phyloP scores from a whole-genome alignment of 1,139 yeast species.

The Saccharomycopsis hybrid region DNA sequence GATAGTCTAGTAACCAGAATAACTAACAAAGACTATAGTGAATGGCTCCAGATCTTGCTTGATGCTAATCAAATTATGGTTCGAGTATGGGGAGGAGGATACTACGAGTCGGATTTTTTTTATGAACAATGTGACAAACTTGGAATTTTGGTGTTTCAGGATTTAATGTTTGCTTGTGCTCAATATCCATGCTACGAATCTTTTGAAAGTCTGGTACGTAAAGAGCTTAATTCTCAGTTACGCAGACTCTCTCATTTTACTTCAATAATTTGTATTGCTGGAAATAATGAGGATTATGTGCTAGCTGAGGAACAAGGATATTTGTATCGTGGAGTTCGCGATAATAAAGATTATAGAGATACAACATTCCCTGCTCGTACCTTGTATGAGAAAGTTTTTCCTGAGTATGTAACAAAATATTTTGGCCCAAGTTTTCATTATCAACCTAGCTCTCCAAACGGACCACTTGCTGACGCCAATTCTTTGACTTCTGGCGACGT shows the following conservation, averaged over 20 bases:
- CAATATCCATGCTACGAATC: constrained; percentile 35
- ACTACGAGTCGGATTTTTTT: constrained; percentile 37
- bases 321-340: constrained; percentile 31
- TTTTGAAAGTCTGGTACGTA: constrained; percentile 30
- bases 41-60: constrained; percentile 32
- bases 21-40: constrained; percentile 31
- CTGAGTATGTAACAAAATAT: constrained; percentile 27
- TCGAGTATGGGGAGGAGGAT: constrained; percentile 47
- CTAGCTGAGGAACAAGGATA: constrained; percentile 34
- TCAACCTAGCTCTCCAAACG: constrained; percentile 41
- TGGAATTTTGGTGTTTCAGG: constrained; percentile 45
- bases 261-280: constrained; percentile 32
- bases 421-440: constrained; percentile 32
- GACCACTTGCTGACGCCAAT: constrained; percentile 29
- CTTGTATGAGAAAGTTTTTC: constrained; percentile 36
- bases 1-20: constrained; percentile 35
- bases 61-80: constrained; percentile 40
- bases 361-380: constrained; percentile 37
- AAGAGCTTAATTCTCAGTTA: constrained; percentile 34
- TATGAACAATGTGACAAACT: constrained; percentile 38
- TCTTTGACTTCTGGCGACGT: constrained; percentile 38
- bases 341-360: constrained; percentile 29
- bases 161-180: constrained; percentile 49
- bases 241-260: constrained; percentile 33
- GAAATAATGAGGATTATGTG: constrained; percentile 45